These are phyloP conservation scores for Incumbomyces delicatus DNA, from an alignment of 2,329 filamentous ascomycete genomes.

Conservation along the genomic window DNA sequence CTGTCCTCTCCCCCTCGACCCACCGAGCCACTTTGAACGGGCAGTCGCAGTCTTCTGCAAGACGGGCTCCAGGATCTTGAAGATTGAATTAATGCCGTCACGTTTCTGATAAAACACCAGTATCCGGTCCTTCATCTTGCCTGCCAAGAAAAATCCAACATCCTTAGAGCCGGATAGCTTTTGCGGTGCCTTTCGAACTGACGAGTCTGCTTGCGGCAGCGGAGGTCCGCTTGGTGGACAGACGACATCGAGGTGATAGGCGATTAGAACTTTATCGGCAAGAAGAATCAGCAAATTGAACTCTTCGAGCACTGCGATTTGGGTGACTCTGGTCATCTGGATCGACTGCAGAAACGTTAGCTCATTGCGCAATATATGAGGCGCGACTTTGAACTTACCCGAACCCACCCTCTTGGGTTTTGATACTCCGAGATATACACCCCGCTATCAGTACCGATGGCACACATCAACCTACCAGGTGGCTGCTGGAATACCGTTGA, in stretches of 20 bases:
- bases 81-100: constrained; percentile 82
- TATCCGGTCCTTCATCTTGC: constrained; percentile 91
- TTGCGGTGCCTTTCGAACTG: constrained; percentile 74
- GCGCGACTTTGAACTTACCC: constrained; percentile 48
- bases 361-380: constrained; percentile 12
- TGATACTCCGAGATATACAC: constrained; percentile 82
- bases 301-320: constrained; percentile 89
- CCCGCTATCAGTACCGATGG: constrained; percentile 89
- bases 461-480: constrained; percentile 76
- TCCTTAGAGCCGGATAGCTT: constrained; percentile 79
- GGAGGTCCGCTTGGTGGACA: constrained; percentile 46
- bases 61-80: constrained; percentile 91
- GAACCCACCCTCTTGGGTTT: constrained; percentile 82
- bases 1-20: constrained; percentile 52
- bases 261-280: constrained; percentile 80
- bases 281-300: constrained; percentile 89
- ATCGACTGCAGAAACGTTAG: constrained; percentile 54
- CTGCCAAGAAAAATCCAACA: constrained; percentile 92
- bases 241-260: constrained; percentile 85
- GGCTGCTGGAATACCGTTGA: constrained; percentile 77
- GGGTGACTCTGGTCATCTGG: constrained; percentile 66
- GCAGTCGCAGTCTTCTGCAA: constrained; percentile 86
- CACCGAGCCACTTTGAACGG: constrained; percentile 56
- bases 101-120: constrained; percentile 96
- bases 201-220: constrained; percentile 60